These are phyloP conservation scores for Aspergillus steynii DNA, from an alignment of 495 filamentous ascomycete genomes.

Conservation along the genomic window DNA sequence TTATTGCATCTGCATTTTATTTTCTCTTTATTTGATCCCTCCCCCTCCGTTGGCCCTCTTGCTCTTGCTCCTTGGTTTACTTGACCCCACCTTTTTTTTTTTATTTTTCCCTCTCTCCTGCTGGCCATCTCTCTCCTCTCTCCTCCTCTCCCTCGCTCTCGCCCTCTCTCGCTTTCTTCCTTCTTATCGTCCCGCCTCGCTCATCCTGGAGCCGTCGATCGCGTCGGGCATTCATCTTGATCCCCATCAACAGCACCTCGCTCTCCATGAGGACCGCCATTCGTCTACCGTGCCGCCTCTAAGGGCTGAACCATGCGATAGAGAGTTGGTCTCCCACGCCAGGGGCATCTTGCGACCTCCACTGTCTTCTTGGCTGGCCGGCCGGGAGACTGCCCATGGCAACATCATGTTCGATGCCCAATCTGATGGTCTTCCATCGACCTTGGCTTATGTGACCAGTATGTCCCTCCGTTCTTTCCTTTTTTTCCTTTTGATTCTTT, in stretches of 20 bases:
- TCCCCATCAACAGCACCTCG: slow-evolving; percentile 2
- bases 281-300: slow-evolving; percentile 13
- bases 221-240: slow-evolving; percentile 16
- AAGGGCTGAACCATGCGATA: slow-evolving; percentile 32
- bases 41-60: slow-evolving; percentile 2
- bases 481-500: slow-evolving; percentile 14
- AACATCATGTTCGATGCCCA: slow-evolving; percentile 45
- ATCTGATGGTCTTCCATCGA: slow-evolving; percentile 33
- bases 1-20: slow-evolving; percentile 3
- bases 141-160: slow-evolving; percentile 5
- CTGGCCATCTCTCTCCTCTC: slow-evolving; percentile 3
- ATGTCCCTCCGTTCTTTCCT: slow-evolving; percentile 19
- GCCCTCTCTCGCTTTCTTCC: slow-evolving; percentile 4
- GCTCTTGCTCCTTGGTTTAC: background rate
- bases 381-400: slow-evolving; percentile 28
- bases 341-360: slow-evolving; percentile 30
- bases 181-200: background rate
- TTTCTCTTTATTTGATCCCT: slow-evolving; percentile 4
- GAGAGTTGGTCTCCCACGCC: slow-evolving; percentile 18
- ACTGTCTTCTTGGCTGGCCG: slow-evolving; percentile 20
- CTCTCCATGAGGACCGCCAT: slow-evolving; percentile 19
- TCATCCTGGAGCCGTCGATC: slow-evolving; percentile 24
- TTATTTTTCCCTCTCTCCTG: slow-evolving; percentile 7
- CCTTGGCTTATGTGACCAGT: slow-evolving; percentile 40
- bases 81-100: slow-evolving; percentile 5